Conservation (phyloP, 2,329 filamentous ascomycete genomes). For the Hyphodiscus sp. region DNA sequence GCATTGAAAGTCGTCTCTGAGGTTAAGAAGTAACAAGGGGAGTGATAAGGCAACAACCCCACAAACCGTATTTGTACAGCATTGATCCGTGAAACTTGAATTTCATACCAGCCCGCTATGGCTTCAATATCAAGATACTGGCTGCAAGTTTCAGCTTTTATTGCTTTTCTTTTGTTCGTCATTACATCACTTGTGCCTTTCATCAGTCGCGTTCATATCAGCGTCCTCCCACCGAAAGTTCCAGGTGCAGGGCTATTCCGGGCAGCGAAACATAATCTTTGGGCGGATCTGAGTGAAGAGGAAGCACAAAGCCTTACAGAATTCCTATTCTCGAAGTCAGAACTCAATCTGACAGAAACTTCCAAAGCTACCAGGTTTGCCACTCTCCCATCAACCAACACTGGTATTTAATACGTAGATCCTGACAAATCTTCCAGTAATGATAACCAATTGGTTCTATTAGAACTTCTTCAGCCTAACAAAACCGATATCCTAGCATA, state of each 20-base stretch:
- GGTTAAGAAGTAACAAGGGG: too few species aligned
- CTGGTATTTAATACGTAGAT: not conserved
- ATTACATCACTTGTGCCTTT: not conserved
- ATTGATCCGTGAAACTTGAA: too few species aligned
- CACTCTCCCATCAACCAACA: not conserved
- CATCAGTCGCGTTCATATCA: not conserved
- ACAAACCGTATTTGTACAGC: too few species aligned
- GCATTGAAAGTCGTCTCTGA: too few species aligned
- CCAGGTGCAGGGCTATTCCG: not conserved
- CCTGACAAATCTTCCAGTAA: not conserved
- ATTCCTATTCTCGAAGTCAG: constrained; percentile 4
- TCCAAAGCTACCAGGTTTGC: constrained; percentile 4
- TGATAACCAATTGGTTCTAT: constrained; percentile 6
- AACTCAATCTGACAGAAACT: constrained; percentile 10
- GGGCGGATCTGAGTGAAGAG: constrained; percentile 5
- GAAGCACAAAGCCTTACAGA: constrained; percentile 5
- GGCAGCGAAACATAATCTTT: constrained; percentile 9
- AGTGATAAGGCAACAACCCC: too few species aligned
- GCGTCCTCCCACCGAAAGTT: not conserved
- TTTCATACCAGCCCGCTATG: too few species aligned
- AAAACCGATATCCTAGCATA: constrained; percentile 16
- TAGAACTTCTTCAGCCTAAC: constrained; percentile 16
- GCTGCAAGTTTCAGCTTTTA: not conserved
- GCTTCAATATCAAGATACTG: too few species aligned
- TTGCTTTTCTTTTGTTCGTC: constrained; percentile 3